Percentiles rank a stretch among this genome's conserved stretches.
phyloP scores from a whole-genome alignment of 805 yeast species.

The Yarrowia sp. region DNA sequence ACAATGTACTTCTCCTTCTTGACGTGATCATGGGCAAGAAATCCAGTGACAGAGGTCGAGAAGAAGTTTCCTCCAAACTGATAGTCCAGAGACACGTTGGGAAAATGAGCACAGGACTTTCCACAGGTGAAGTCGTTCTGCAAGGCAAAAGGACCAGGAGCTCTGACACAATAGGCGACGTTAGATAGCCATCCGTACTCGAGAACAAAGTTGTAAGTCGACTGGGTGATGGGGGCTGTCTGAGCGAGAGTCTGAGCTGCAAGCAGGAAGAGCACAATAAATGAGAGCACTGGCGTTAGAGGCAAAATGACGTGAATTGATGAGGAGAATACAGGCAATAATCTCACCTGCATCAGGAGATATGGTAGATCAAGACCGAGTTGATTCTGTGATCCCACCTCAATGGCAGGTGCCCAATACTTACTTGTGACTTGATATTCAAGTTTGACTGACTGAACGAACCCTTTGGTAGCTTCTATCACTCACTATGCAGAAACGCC shows the following conservation, averaged over 20 bases:
- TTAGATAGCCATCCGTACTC: constrained; percentile 1
- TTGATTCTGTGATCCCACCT: no score
- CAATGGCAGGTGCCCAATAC: no score
- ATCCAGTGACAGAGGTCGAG: not conserved
- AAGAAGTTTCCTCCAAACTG: constrained; percentile 3
- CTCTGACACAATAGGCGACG: constrained; percentile 1
- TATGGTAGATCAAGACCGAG: no score
- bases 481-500: no score
- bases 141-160: not conserved
- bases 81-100: not conserved
- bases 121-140: not conserved
- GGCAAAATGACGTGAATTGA: no score
- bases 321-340: no score
- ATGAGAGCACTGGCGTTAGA: not conserved
- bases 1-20: constrained; percentile 5
- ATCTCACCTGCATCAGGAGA: no score
- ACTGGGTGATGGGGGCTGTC: not conserved
- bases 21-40: not conserved
- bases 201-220: not conserved
- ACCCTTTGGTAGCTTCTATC: no score
- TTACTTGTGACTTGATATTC: no score
- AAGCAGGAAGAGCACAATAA: not conserved
- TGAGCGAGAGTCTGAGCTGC: not conserved
- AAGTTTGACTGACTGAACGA: no score
- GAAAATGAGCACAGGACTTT: not conserved